Evolutionary conservation across 1,139 yeast species (phyloP).

Genomic region (Pichia sp.): DNA sequence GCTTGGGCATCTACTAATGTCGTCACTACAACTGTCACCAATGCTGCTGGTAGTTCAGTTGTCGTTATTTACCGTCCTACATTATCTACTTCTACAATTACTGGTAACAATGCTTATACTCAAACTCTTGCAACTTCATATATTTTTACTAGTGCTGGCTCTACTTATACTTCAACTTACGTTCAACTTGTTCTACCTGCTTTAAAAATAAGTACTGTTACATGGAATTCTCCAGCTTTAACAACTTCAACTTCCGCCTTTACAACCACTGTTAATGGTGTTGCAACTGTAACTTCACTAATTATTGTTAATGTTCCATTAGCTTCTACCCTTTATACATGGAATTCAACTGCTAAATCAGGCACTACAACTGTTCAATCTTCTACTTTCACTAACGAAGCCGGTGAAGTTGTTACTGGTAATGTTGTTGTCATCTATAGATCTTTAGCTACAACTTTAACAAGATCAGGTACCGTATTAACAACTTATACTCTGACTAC

Average conservation of each 20-base stretch:
- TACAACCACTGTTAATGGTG: neutral
- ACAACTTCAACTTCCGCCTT: neutral
- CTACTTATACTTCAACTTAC: neutral
- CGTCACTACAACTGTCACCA: neutral
- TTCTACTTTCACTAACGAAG: neutral
- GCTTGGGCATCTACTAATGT: neutral
- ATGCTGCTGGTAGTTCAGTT: neutral
- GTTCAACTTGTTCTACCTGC: neutral
- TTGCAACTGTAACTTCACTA: neutral
- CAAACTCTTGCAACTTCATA: neutral
- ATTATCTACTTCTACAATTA: neutral
- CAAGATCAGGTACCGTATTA: neutral
- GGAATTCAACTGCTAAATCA: neutral
- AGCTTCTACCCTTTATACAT: neutral
- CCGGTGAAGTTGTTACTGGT: neutral
- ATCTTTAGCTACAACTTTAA: neutral
- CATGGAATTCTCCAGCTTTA: neutral
- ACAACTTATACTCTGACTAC: neutral
- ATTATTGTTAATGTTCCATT: neutral
- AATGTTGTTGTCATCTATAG: neutral
- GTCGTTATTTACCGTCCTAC: neutral
- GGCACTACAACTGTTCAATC: neutral
- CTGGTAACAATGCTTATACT: neutral
- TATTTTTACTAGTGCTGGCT: neutral
- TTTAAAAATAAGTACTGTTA: neutral